Conservation (phyloP, 2,329 filamentous ascomycete genomes). For the Metarhizium robertsii region DNA sequence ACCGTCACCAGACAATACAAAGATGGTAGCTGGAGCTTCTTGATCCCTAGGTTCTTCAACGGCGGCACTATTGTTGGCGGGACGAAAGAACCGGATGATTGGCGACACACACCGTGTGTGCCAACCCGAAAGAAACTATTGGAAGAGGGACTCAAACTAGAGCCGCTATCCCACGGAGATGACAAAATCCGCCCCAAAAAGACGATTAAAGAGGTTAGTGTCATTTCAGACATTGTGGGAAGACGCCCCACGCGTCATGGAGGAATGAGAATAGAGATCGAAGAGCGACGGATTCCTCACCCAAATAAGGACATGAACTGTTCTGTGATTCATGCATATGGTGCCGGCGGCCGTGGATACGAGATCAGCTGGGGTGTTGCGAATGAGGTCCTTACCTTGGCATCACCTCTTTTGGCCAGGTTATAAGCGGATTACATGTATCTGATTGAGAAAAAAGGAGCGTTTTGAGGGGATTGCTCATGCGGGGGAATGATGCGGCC, state of each 20-base stretch:
- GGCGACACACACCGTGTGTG: slow-evolving; percentile 32
- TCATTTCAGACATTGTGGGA: slow-evolving; percentile 34
- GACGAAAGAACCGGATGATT: slow-evolving; percentile 47
- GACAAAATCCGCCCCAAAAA: slow-evolving; percentile 8
- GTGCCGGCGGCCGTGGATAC: slow-evolving; percentile 47
- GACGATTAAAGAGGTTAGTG: slow-evolving; percentile 14
- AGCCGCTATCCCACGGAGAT: slow-evolving; percentile 15
- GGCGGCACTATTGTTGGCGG: slow-evolving; percentile 58
- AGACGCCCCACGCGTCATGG: slow-evolving; percentile 33
- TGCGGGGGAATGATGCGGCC: no score
- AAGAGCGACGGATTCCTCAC: slow-evolving; percentile 16
- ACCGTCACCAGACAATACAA: slow-evolving; percentile 51
- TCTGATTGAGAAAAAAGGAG: neutral
- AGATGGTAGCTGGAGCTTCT: slow-evolving; percentile 54
- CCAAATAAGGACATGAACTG: neutral
- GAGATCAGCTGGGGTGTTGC: slow-evolving; percentile 52
- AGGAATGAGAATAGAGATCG: slow-evolving; percentile 44
- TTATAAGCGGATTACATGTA: neutral
- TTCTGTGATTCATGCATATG: slow-evolving; percentile 43
- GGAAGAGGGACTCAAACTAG: slow-evolving; percentile 17
- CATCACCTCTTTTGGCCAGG: slow-evolving; percentile 2
- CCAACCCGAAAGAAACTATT: slow-evolving; percentile 40
- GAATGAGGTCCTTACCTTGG: slow-evolving; percentile 29
- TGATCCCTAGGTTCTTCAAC: slow-evolving; percentile 48
- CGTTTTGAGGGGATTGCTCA: no score